Percentiles rank a stretch among this genome's conserved stretches.
phyloP scores from a whole-genome alignment of 306 rosid species.

The Ziziphus jujuba region DNA sequence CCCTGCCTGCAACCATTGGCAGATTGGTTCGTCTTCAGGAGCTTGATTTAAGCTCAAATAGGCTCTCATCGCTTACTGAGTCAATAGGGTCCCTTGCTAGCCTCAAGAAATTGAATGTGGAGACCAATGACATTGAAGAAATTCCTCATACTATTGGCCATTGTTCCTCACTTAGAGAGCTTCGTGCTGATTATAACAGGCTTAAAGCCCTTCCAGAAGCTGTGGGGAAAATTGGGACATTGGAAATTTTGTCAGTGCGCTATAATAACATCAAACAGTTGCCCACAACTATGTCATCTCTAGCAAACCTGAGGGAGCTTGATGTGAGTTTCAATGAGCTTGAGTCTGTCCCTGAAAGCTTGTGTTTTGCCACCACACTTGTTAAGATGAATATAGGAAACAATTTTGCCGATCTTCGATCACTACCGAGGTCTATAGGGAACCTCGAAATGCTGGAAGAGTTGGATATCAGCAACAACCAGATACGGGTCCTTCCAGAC shows the following conservation, averaged over 20 bases:
- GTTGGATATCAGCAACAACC: slow-evolving; percentile 86
- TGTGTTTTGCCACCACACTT: slow-evolving; percentile 78
- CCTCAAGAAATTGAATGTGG: slow-evolving; percentile 64
- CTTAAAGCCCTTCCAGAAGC: slow-evolving; percentile 94
- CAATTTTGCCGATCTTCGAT: slow-evolving; percentile 79
- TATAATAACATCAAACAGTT: slow-evolving; percentile 78
- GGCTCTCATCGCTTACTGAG: slow-evolving; percentile 62
- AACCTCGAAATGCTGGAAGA: slow-evolving; percentile 92
- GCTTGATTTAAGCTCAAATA: slow-evolving; percentile 80
- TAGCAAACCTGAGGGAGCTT: slow-evolving; percentile 71
- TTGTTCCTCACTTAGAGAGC: slow-evolving; percentile 69
- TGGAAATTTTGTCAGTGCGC: slow-evolving; percentile 70
- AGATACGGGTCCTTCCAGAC: slow-evolving; percentile 74
- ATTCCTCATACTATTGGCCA: slow-evolving; percentile 74
- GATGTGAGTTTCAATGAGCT: slow-evolving; percentile 88
- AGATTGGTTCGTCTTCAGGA: slow-evolving; percentile 67
- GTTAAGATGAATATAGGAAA: slow-evolving; percentile 82
- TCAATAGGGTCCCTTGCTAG: slow-evolving; percentile 64
- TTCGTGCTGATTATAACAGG: slow-evolving; percentile 67
- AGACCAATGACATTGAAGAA: slow-evolving; percentile 82
- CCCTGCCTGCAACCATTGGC: slow-evolving; percentile 69
- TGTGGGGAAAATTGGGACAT: slow-evolving; percentile 72
- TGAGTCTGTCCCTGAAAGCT: slow-evolving; percentile 81
- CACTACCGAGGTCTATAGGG: slow-evolving; percentile 78
- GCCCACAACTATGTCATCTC: slow-evolving; percentile 84